phyloP scores from a whole-genome alignment of 805 yeast genomes.

The Naumovozyma castellii region DNA sequence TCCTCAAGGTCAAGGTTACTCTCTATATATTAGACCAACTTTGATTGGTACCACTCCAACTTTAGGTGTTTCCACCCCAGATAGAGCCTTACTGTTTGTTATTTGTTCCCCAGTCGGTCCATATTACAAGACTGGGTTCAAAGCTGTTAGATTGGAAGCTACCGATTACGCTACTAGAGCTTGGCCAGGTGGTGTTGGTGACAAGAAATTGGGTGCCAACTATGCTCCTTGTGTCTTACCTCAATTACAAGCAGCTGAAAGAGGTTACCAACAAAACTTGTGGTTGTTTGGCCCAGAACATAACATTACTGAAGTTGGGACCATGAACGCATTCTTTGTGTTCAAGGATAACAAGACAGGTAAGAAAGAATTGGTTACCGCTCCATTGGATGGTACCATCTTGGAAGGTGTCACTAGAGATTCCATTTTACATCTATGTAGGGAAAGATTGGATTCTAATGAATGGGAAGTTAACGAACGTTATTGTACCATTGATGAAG shows the following conservation, averaged over 20 bases:
- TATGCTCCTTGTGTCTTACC: constrained; percentile 93
- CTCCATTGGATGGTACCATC: constrained; percentile 94
- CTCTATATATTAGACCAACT: constrained; percentile 88
- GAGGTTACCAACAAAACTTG: constrained; percentile 90
- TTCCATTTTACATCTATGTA: constrained; percentile 68
- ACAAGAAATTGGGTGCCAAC: constrained; percentile 92
- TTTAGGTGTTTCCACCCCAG: constrained; percentile 77
- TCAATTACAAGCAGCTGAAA: constrained; percentile 74
- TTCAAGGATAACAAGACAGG: constrained; percentile 65
- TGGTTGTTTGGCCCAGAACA: constrained; percentile 92
- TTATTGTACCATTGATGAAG: constrained; percentile 70
- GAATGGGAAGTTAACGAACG: constrained; percentile 85
- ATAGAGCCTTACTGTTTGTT: constrained; percentile 69
- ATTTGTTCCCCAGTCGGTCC: constrained; percentile 97
- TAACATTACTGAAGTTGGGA: constrained; percentile 88
- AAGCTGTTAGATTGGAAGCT: constrained; percentile 88
- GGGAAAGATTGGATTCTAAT: constrained; percentile 56
- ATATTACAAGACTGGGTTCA: constrained; percentile 90
- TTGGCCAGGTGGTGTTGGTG: constrained; percentile 98
- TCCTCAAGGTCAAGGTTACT: constrained; percentile 79
- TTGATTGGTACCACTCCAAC: constrained; percentile 85
- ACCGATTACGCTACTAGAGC: constrained; percentile 94
- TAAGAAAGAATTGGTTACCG: constrained; percentile 83
- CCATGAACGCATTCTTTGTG: constrained; percentile 89
- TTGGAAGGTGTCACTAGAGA: constrained; percentile 94